Evolutionary conservation across 2,329 filamentous ascomycete species (phyloP), one percentile per base, ranked within the genome.

Genomic region (Colletotrichum spaethianum): DNA sequence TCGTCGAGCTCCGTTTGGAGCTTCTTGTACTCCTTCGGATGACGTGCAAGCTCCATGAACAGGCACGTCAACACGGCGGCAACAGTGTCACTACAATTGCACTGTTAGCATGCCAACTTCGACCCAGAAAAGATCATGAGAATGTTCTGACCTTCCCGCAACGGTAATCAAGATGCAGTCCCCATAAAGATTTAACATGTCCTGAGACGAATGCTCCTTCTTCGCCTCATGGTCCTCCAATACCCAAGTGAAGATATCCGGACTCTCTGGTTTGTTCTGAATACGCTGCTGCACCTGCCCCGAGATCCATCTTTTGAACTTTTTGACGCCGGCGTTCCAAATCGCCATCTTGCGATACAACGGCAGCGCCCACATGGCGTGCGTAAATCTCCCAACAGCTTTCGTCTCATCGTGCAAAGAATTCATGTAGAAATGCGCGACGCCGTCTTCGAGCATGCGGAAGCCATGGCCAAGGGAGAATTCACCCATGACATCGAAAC

Each of bases 401-500:
- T 63, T 40, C 74, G 77, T 77, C 74, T 75, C 75, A 7, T 70
- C 65, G 28, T 77, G 77, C 7, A 76, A 63, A 0, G 74, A 70
- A 31, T 71, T 74, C 75, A 79, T 77, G 42, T 73, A 78, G 44
- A 75, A 75, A 38, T 77, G 76, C 31, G 75, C 74, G 23, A 76
- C 64, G 16, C 76, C 78, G 1, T 74, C 74, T n/a, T 66, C 68
- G 11, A 84, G 75, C 80, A 81, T 81, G 28, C 78, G 74, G 65
- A 82, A 84, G 11, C 76, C 75, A 18, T 78, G 76, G 1, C 79
- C 80, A 57, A 84, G 83, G 7, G 80, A 82, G 26, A 85, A 76
- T 55, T 84, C 80, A 3, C 81, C 82, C 82, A 84, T 83, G 11
- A 83, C 77, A 26, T 83, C 83, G 52, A 83, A 83, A 8, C 77